These are phyloP conservation scores for Aurifilum marmelostoma DNA, from an alignment of 2,329 filamentous ascomycete species.

Conservation along the genomic window DNA sequence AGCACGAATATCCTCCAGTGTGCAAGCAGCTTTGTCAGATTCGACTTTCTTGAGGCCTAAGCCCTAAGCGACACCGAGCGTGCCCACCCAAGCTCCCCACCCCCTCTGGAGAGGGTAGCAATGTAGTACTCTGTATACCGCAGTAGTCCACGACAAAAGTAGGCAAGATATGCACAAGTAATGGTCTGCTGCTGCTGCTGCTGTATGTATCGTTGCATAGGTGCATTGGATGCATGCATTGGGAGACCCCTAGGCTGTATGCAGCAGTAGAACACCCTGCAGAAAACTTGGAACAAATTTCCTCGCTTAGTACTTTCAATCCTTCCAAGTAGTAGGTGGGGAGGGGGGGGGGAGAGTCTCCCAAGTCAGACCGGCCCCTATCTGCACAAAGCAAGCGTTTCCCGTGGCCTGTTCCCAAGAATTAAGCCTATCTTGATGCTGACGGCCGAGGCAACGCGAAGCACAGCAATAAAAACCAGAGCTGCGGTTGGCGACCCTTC, in stretches of 20 bases:
- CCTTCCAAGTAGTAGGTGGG: neutral
- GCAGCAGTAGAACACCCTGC: neutral
- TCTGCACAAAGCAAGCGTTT: neutral
- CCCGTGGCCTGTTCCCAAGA: neutral
- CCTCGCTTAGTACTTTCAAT: neutral
- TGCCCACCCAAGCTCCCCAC: constrained; percentile 1
- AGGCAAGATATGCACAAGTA: neutral
- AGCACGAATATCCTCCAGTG: no score
- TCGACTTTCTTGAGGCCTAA: neutral
- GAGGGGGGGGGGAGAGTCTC: no score
- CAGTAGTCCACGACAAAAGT: neutral
- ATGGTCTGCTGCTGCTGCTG: neutral
- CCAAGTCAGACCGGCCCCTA: neutral
- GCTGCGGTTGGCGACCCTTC: neutral
- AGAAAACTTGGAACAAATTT: neutral
- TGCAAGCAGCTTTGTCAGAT: neutral
- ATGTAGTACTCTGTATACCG: neutral
- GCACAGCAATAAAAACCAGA: neutral
- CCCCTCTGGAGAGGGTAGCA: neutral
- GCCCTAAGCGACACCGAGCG: constrained; percentile 1
- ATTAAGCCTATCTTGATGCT: neutral
- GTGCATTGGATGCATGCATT: neutral
- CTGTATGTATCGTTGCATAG: neutral
- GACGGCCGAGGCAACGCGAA: neutral
- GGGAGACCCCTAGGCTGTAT: neutral